Evolutionary conservation across 805 yeast species (phyloP), one percentile per base, ranked within the genome.

Genomic region (Metschnikowia chrysomelidarum): DNA sequence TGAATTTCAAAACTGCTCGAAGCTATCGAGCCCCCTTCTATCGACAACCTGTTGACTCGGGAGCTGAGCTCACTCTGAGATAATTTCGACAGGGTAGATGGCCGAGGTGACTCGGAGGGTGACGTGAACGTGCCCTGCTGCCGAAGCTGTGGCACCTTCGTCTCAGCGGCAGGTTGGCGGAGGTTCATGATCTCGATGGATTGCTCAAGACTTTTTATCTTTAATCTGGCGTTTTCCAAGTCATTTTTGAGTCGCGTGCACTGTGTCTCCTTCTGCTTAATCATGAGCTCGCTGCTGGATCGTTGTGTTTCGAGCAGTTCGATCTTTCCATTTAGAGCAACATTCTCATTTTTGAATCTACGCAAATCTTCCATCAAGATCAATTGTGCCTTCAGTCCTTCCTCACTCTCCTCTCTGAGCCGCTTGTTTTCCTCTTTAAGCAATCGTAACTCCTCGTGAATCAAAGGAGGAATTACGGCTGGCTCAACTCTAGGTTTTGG

Each of bases 201-300:
- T 40, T 69, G 72, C 50, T 78, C 82, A 38, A 82, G 56, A 39
- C 76, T 78, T 20, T 67, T 53, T 9, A 76, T 67, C 46, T 71
- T 71, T n/a, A 69, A 55, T 34, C 71, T 74, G 4, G 80, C 67
- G 27, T 67, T 71, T 28, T 81, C 87, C 30, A 80, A 56, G 49
- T 86, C 93, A 30, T 78, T 72, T 26, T 65, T 73, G 16, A 78
- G 60, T 27, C 93, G 62, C 27, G 71, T 64, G 7, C 85, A 56
- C 52, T 81, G 87, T 0, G 86, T 76, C 31, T 85, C 93, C 44
- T 77, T 79, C 20, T 85, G 79, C 54, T 82, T 82, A 16, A 76
- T 53, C 36, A 71, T 63, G 47, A 81, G 62, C 27, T 63, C 62
- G 30, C 72, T 67, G 25, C 66, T 67, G 3, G 80, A 75, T 31